phyloP scores from a whole-genome alignment of 441 rosid genomes.

The Aleurites moluccanus region DNA sequence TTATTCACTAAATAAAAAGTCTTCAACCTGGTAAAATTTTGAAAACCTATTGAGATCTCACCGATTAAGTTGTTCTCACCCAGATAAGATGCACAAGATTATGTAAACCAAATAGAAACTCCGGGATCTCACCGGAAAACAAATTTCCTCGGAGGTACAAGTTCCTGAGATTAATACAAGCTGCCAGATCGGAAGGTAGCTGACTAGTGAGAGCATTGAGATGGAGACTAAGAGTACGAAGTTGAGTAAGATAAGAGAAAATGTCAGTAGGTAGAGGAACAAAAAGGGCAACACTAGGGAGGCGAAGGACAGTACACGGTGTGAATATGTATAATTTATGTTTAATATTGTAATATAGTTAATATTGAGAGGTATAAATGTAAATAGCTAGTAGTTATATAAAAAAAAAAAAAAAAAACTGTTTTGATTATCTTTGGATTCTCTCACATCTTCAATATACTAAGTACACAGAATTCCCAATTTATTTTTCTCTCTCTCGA shows the following conservation, averaged over 20 bases:
- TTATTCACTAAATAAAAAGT: constrained; percentile 66
- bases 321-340: too few species aligned
- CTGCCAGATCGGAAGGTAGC: constrained; percentile 72
- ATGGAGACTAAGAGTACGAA: constrained; percentile 79
- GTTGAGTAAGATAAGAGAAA: constrained; percentile 64
- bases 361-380: too few species aligned
- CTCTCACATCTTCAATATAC: too few species aligned
- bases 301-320: constrained; percentile 63
- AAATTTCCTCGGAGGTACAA: constrained; percentile 75
- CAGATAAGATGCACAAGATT: constrained; percentile 63
- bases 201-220: constrained; percentile 58
- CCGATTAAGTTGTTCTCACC: constrained; percentile 68
- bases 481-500: too few species aligned
- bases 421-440: too few species aligned
- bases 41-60: constrained; percentile 50
- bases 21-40: constrained; percentile 63
- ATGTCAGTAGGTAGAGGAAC: constrained; percentile 71
- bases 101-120: constrained; percentile 51
- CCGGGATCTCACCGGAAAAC: too few species aligned
- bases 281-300: constrained; percentile 73
- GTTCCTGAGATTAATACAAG: constrained; percentile 55
- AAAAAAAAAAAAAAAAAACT: too few species aligned
- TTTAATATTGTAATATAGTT: too few species aligned
- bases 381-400: too few species aligned
- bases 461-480: too few species aligned